phyloP scores from a whole-genome alignment of 371 early-diverging fungal genomes.

The Blakeslea trispora region DNA sequence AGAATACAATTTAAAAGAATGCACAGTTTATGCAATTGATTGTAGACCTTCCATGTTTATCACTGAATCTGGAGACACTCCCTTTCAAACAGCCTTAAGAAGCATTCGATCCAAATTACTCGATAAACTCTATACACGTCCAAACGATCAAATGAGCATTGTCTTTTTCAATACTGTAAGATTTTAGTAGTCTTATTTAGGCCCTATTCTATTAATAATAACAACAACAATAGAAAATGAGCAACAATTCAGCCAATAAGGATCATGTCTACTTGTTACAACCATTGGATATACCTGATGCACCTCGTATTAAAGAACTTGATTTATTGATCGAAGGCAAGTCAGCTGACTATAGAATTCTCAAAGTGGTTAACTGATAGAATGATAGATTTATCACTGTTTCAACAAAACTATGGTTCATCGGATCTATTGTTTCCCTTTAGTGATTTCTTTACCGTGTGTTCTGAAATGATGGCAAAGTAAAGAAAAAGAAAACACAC shows the following conservation, averaged over 20 bases:
- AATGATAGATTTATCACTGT: constrained; percentile 18
- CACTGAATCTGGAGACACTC: constrained; percentile 44
- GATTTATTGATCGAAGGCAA: constrained; percentile 59
- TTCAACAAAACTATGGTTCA: constrained; percentile 54
- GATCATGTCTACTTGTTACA: constrained; percentile 63
- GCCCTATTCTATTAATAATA: too few relatives aligned
- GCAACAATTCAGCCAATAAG: constrained; percentile 50
- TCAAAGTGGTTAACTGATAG: background rate
- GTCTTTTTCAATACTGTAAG: constrained; percentile 68
- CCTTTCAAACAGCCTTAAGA: constrained; percentile 51
- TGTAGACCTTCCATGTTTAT: constrained; percentile 60
- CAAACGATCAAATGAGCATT: constrained; percentile 63
- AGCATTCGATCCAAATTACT: constrained; percentile 51
- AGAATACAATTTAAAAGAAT: constrained; percentile 40
- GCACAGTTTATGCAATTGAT: constrained; percentile 70
- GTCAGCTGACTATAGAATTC: background rate
- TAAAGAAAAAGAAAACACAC: background rate
- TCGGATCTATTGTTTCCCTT: constrained; percentile 52
- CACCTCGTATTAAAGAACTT: constrained; percentile 59
- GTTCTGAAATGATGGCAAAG: constrained; percentile 42
- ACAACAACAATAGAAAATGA: constrained; percentile 31
- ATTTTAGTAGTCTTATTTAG: too few relatives aligned
- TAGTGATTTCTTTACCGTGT: constrained; percentile 67
- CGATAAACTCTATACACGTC: constrained; percentile 59
- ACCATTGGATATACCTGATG: constrained; percentile 64